phyloP scores from a whole-genome alignment of 2,329 filamentous ascomycete genomes.

The Orbilia oligospora region DNA sequence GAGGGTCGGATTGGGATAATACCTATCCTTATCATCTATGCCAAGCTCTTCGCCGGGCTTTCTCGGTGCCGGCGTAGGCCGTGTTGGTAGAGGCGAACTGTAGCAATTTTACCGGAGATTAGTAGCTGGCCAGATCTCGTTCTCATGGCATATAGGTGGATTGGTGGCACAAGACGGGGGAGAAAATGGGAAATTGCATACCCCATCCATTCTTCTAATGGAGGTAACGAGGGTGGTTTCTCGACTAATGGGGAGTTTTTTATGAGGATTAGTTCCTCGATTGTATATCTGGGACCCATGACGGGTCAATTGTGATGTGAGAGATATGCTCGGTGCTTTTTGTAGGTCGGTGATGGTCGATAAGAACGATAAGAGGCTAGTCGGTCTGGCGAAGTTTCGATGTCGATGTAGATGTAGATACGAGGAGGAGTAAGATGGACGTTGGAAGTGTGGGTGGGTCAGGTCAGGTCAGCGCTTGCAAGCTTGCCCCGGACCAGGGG shows the following conservation, averaged over 20 bases:
- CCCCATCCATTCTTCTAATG: slow-evolving; percentile 74
- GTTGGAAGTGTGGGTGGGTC: slow-evolving; percentile 19
- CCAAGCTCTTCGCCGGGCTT: slow-evolving; percentile 51
- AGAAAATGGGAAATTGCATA: slow-evolving; percentile 62
- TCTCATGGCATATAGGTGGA: neutral
- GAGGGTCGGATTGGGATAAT: neutral
- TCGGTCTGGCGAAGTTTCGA: neutral
- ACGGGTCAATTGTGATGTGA: slow-evolving; percentile 51
- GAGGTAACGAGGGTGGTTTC: slow-evolving; percentile 72
- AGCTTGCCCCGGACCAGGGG: slow-evolving; percentile 31
- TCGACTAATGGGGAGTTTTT: slow-evolving; percentile 70
- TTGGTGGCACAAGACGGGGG: too few species aligned
- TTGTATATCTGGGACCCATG: slow-evolving; percentile 67
- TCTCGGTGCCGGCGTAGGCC: slow-evolving; percentile 48
- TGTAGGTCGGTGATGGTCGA: neutral
- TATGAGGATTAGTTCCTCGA: slow-evolving; percentile 69
- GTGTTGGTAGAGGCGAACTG: slow-evolving; percentile 58
- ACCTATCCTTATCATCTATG: slow-evolving; percentile 59
- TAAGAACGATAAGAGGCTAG: neutral
- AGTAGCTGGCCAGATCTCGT: slow-evolving; percentile 23
- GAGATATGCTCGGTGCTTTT: slow-evolving; percentile 19
- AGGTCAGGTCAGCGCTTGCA: slow-evolving; percentile 17
- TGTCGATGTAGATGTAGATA: slow-evolving; percentile 16
- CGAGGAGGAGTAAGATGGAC: slow-evolving; percentile 10
- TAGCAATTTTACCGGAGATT: slow-evolving; percentile 15